phyloP scores from a whole-genome alignment of 345 rosid genomes.

The Trapa incisa region DNA sequence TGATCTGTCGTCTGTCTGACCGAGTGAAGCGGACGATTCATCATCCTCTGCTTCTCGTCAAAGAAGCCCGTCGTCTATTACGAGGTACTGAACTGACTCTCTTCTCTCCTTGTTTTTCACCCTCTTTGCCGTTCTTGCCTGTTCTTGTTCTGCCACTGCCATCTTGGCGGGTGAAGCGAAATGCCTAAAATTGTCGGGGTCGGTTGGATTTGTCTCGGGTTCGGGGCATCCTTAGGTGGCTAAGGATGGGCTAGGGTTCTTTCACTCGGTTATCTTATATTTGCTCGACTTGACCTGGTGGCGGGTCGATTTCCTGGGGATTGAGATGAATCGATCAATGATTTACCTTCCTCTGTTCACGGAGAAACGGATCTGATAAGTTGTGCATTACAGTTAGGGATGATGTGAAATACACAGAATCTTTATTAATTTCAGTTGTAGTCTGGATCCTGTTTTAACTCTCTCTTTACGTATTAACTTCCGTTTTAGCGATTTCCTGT shows the following conservation, averaged over 20 bases:
- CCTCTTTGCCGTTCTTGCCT: neutral
- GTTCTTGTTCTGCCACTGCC: neutral
- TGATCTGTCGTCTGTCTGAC: too few relatives aligned
- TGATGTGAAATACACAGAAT: neutral
- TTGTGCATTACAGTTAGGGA: neutral
- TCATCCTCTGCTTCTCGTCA: too few relatives aligned
- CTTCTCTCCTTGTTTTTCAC: neutral
- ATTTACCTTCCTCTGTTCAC: neutral
- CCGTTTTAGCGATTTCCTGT: too few relatives aligned
- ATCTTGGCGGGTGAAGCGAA: neutral
- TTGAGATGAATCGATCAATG: neutral
- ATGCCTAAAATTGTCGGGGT: neutral
- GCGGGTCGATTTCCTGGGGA: neutral
- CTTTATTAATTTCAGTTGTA: neutral
- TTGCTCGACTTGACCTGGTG: slow-evolving; percentile 5
- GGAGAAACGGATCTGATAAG: slow-evolving; percentile 2
- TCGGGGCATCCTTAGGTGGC: neutral
- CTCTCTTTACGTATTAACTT: too few relatives aligned
- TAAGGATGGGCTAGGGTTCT: neutral
- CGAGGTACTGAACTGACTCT: neutral
- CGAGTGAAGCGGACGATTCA: too few relatives aligned
- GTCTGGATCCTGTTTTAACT: neutral
- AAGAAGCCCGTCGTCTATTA: too few relatives aligned
- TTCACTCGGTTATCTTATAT: neutral
- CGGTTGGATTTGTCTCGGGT: neutral